Evolutionary conservation across 1,284 basidiomycete species (phyloP).

Genomic region (Pyrrhoderma lamaoense): DNA sequence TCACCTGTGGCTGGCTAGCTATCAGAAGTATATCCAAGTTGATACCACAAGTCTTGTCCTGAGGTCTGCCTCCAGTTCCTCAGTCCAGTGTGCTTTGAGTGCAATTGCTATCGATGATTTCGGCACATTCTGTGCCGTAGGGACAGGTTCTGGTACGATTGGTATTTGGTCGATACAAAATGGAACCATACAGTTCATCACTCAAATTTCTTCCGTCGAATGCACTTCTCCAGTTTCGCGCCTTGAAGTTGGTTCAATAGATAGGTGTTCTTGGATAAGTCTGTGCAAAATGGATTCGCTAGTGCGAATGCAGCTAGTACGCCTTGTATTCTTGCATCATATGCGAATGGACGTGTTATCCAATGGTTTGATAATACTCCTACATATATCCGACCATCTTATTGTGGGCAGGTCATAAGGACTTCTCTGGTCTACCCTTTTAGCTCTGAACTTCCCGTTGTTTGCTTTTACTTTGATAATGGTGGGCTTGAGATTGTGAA

Average conservation of each 20-base stretch:
- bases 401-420: neutral
- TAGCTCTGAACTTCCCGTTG: constrained; percentile 39
- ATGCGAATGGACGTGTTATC: constrained; percentile 46
- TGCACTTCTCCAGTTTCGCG: constrained; percentile 36
- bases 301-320: neutral
- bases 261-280: neutral
- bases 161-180: constrained; percentile 47
- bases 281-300: neutral
- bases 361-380: constrained; percentile 35
- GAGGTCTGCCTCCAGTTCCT: constrained; percentile 40
- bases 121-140: constrained; percentile 54
- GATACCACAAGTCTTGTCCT: constrained; percentile 45
- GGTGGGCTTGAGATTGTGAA: constrained; percentile 54
- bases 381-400: neutral
- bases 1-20: constrained; percentile 52
- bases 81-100: constrained; percentile 42
- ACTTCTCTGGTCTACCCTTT: constrained; percentile 40
- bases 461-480: constrained; percentile 54
- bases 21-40: constrained; percentile 38
- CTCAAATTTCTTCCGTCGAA: constrained; percentile 40
- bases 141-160: constrained; percentile 54
- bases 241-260: constrained; percentile 2
- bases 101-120: constrained; percentile 50
- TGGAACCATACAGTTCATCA: constrained; percentile 33
- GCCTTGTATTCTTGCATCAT: constrained; percentile 41